Conservation (phyloP, 176 grass and related monocot species). For the Raddia guianensis region DNA sequence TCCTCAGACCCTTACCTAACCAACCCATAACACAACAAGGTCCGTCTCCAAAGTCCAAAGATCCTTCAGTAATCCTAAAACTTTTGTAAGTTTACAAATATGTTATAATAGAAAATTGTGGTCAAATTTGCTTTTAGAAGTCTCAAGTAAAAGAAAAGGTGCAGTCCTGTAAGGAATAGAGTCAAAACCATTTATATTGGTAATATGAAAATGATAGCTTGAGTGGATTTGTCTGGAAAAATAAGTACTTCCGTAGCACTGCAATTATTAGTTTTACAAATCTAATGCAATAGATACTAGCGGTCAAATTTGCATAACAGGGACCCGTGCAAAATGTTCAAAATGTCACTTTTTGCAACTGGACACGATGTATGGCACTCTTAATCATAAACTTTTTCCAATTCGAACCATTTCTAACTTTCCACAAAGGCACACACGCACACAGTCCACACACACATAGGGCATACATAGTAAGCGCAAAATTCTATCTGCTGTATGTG, state of each 20-base stretch:
- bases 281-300: conserved; percentile 15
- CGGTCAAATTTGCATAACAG: not conserved
- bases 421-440: not conserved
- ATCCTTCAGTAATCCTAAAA: not conserved
- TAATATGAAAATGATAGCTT: not conserved
- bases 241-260: not conserved
- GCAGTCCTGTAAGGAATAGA: not conserved
- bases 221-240: not conserved
- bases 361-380: not conserved
- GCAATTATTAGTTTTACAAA: not conserved
- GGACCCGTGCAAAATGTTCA: not conserved
- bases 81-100: not conserved
- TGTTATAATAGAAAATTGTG: not conserved
- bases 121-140: not conserved
- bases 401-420: not conserved
- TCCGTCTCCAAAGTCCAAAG: not conserved
- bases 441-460: not conserved
- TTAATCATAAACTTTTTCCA: conserved; percentile 1
- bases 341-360: conserved; percentile 19
- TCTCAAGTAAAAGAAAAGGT: not conserved
- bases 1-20: no score
- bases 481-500: conserved; percentile 12
- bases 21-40: no score
- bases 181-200: conserved; percentile 26
- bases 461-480: not conserved